phyloP scores from a whole-genome alignment of 257 asterid genomes.

The Solanum ahanhuiri region DNA sequence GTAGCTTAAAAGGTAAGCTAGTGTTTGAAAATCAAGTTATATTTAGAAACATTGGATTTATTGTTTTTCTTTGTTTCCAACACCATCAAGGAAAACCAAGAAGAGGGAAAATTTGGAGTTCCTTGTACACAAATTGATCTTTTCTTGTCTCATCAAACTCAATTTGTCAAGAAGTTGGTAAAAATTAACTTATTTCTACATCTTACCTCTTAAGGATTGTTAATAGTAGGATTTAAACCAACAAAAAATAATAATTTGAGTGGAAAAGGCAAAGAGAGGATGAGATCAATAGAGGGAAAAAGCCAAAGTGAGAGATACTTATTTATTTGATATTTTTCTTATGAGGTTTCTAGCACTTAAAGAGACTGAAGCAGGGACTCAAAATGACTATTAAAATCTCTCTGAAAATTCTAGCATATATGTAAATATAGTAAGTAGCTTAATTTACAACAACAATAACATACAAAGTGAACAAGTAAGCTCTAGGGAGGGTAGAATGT shows the following conservation, averaged over 20 bases:
- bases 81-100: background rate
- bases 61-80: background rate
- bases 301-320: background rate
- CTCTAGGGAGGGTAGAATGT: background rate
- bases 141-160: background rate
- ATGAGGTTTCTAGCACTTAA: background rate
- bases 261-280: background rate
- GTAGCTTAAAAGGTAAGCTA: background rate
- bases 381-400: background rate
- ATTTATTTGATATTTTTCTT: background rate
- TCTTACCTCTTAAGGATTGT: background rate
- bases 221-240: background rate
- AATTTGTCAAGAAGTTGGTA: background rate
- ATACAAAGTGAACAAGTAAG: background rate
- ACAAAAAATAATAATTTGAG: background rate
- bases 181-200: background rate
- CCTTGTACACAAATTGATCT: background rate
- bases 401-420: background rate
- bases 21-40: background rate
- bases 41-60: background rate
- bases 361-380: background rate
- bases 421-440: background rate
- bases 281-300: background rate
- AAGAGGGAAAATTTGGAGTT: background rate
- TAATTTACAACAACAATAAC: background rate